Conservation (phyloP, 495 filamentous ascomycete genomes). For the Saxispiralis lemnorum region DNA sequence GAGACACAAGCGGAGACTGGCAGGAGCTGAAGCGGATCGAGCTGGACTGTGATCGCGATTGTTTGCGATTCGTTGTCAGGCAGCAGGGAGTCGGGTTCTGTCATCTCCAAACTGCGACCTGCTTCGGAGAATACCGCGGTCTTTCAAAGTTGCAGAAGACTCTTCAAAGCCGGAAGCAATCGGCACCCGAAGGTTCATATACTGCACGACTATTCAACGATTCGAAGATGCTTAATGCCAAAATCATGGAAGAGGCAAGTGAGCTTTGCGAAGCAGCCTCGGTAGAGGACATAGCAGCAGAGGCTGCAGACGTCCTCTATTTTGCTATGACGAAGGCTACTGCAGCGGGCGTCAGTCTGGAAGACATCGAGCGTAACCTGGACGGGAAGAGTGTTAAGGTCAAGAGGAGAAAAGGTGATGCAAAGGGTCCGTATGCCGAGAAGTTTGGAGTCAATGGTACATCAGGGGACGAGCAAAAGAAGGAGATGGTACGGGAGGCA, state of each 20-base stretch:
- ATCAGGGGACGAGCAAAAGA: constrained; percentile 7
- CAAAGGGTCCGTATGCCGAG: constrained; percentile 75
- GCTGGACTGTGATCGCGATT: constrained; percentile 83
- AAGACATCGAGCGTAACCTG: constrained; percentile 78
- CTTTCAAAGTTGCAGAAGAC: constrained; percentile 74
- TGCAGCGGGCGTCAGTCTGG: constrained; percentile 60
- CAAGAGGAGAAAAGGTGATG: constrained; percentile 77
- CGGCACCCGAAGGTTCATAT: constrained; percentile 78
- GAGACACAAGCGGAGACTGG: constrained; percentile 78
- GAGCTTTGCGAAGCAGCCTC: constrained; percentile 75
- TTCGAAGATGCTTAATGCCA: constrained; percentile 70
- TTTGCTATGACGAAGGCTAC: constrained; percentile 84
- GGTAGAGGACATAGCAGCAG: constrained; percentile 72
- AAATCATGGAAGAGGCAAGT: constrained; percentile 95
- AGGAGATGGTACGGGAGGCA: constrained; percentile 26
- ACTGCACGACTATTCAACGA: constrained; percentile 85
- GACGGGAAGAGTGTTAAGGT: constrained; percentile 91
- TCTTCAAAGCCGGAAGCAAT: constrained; percentile 54
- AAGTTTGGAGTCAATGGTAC: constrained; percentile 48
- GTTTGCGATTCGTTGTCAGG: constrained; percentile 69
- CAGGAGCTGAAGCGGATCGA: constrained; percentile 75
- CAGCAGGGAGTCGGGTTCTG: constrained; percentile 91
- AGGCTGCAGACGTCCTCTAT: constrained; percentile 88
- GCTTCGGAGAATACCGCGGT: constrained; percentile 72
- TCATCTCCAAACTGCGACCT: constrained; percentile 76